Evolutionary conservation across 805 yeast species (phyloP), one percentile per base, ranked within the genome.

Genomic region (Debaryomyces hansenii): DNA sequence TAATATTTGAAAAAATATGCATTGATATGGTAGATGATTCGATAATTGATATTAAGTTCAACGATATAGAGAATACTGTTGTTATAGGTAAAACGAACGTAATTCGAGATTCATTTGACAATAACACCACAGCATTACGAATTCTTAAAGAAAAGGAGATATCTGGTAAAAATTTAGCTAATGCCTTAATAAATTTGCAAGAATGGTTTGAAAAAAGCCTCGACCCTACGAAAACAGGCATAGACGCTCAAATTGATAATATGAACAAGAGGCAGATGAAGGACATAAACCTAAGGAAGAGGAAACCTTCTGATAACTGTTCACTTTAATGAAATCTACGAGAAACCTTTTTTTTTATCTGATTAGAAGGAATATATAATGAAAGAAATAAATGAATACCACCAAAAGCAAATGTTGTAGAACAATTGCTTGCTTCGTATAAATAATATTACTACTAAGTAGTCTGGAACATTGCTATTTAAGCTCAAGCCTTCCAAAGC

Each of bases 401-500:
- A 6, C 27, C 7, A 24, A 9, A 5, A 24, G 27, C 27, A 24
- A 24, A 24, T 24, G 7, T 6, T 9, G 7, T 24, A 9, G 7
- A 24, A 24, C 27, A 24, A 24, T 24, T 24, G 27, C 27, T 24
- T 31, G 14, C 34, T 31, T 31, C 11, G 34, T 14, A 31, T 24
- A 24, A 7, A 24, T 24, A 24, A 24, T 24, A 24, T 24, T 24
- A 24, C 10, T 24, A 24, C 10, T 24, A 24, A 6, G 27, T 24
- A 24, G 27, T 24, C 27, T 24, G 27, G 10, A 24, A 7, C 5
- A 5, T 24, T 9, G 27, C 5, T 24, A 7, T 24, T 2, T 9
- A 24, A 24, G 27, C 36, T 55, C 55, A 69, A 20, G 75, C 75
- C 50, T 62, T 66, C 68, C 70, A 72, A 41, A 70, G 41, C 52